Percentiles rank a stretch among this genome's conserved stretches.
These are phyloP conservation scores for Xylaria curta DNA, from an alignment of 495 filamentous ascomycete species.

Conservation along the genomic window DNA sequence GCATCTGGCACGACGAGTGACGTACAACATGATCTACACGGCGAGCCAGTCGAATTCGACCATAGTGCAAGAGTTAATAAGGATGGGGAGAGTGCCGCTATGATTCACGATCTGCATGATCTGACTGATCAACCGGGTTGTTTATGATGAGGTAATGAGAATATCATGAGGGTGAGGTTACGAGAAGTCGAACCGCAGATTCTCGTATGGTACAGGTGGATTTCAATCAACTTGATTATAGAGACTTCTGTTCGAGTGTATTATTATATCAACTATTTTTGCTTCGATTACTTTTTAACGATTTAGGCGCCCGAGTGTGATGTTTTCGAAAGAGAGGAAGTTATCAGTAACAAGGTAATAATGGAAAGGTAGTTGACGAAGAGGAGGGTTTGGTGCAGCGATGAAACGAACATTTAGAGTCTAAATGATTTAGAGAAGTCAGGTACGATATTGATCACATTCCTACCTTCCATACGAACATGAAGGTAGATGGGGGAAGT, in stretches of 20 bases:
- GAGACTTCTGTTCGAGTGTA: neutral
- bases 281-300: neutral
- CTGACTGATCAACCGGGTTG: neutral
- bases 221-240: neutral
- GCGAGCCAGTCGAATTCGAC: constrained; percentile 27
- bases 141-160: neutral
- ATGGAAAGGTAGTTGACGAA: neutral
- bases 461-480: neutral
- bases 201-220: constrained; percentile 23
- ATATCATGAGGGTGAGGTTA: constrained; percentile 10
- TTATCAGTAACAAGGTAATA: too few species aligned
- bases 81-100: constrained; percentile 26
- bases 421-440: too few species aligned
- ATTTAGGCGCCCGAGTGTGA: neutral
- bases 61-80: constrained; percentile 24
- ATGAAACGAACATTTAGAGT: neutral
- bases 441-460: neutral
- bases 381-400: neutral
- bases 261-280: neutral
- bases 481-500: too few species aligned
- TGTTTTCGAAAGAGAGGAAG: too few species aligned
- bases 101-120: constrained; percentile 1
- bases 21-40: constrained; percentile 28
- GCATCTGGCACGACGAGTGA: constrained; percentile 26
- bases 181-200: constrained; percentile 20